Evolutionary conservation across 345 rosid genomes (phyloP), one percentile per base, ranked within the genome.

Genomic region (Melaleuca alternifolia): DNA sequence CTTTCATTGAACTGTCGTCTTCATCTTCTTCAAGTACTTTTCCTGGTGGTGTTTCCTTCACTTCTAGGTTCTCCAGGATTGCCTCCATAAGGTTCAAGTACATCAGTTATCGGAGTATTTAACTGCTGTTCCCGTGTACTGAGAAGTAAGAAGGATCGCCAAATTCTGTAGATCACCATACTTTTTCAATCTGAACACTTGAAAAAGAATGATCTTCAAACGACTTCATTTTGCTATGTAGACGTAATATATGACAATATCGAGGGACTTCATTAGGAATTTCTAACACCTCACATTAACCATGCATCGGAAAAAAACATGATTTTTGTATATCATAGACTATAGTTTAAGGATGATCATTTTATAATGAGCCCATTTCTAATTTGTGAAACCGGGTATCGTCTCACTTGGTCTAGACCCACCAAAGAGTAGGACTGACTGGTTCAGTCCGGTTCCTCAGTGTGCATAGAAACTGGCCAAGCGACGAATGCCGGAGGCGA

Each of bases 31-130:
- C 77, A n/a, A 54, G 24, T 54, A 20, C 24, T 54, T 54, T 53
- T 54, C 56, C 10, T 20, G 56, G 56, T 20, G 56, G 56, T 21
- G 56, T 20, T 54, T 83, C 86, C 77, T n/a, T 56, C 71, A 86
- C 50, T 30, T 88, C 90, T 15, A 90, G 57, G 85, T 91, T 85
- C 89, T 88, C 89, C 7, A 91, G 75, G 24, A 91, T 86, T 23
- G 91, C 91, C 82, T 85, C 85, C 88, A 84, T 86, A 3, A 90
- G 86, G 85, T 57, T 84, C 21, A 88, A 48, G 84, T 82, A 90
- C 83, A 90, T 90, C 59, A 89, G 83, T 71, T 65, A 41, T 84
- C 52, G 2, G 91, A 85, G 90, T 90, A 88, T 79, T 82, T 85
- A 33, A 86, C 86, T 85, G 81, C 87, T 48, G 85, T 56, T 54